Base-by-base conservation (phyloP, 495 filamentous ascomycete species). In the Tuber microsphaerosporum region DNA sequence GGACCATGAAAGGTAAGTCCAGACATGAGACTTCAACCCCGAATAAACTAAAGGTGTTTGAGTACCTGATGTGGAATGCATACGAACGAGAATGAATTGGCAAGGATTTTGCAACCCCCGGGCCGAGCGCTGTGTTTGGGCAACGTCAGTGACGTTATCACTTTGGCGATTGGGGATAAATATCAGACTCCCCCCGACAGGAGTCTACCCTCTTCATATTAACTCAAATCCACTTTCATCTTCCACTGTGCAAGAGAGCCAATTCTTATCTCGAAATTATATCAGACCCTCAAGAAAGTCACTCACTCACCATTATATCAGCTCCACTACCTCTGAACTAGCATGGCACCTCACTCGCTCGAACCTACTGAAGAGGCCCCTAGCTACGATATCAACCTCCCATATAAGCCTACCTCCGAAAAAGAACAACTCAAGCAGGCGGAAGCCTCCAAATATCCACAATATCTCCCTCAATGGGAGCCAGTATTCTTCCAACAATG, bases 371-470 rank as follows among this genome's bases (percentile, higher is more conserved):
- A 87, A 43, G 80, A 83, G 56, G 86, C 86, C 31, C 86, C 87
- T 74, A 87, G 84, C 70, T 89, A 89, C 75, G 87, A 89, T 79
- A 88, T 89, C 83, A 89, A 89, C 81, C 85, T 89, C 73, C 87
- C 87, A 70, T 87, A 87, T 73, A 79, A 73, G 68, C 84, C 86
- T 34, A 83, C 84, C 51, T 84, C 86, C 56, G 84, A 85, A 39
- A 82, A 84, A 69, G 84, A 85, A 56, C 79, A 82, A 61, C 80
- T 84, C 17, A 79, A 83, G 76, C 81, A 84, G 69, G 85, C 84
- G 69, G 73, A 74, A 37, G 37, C 61, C 46, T 79, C 83, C 20
- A 80, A 81, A 34, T 84, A 84, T 71, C 76, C 80, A n/a, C 76
- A 83, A 41, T 84, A 84, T 75, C 81, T 84, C 39, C 84, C 84